Evolutionary conservation across 228 moss, liverwort and hornwort genomes (phyloP).

Genomic region (Sphagnum fallax): DNA sequence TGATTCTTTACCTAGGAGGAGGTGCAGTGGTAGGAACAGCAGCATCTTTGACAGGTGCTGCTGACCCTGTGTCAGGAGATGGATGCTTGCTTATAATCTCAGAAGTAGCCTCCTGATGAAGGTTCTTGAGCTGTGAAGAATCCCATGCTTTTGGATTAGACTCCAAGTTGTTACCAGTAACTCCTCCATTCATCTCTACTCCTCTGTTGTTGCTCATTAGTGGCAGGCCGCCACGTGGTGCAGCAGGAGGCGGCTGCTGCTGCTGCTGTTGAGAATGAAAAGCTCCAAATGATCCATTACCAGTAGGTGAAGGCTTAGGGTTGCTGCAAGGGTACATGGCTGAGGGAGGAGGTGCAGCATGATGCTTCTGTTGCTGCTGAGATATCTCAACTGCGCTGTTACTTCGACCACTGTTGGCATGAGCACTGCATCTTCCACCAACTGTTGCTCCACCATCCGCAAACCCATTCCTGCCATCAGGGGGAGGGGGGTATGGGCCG

Average conservation of each 20-base stretch:
- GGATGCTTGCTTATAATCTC: slow-evolving; percentile 27
- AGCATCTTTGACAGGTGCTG: slow-evolving; percentile 23
- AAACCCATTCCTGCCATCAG: background rate
- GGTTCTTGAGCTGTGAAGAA: too few species aligned
- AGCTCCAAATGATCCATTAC: too few species aligned
- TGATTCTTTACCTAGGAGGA: slow-evolving; percentile 39
- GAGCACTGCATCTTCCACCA: slow-evolving; percentile 15
- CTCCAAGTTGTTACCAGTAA: too few species aligned
- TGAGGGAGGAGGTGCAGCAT: slow-evolving; percentile 15
- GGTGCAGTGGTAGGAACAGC: slow-evolving; percentile 4
- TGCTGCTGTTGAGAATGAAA: too few species aligned
- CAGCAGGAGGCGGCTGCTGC: too few species aligned
- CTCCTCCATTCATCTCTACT: too few species aligned
- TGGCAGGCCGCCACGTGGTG: slow-evolving; percentile 34
- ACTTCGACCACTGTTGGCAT: slow-evolving; percentile 7
- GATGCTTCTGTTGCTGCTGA: slow-evolving; percentile 27
- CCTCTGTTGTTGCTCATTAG: too few species aligned
- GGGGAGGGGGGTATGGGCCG: background rate
- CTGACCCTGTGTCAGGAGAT: slow-evolving; percentile 13
- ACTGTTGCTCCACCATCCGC: background rate
- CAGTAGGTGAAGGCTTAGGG: slow-evolving; percentile 4
- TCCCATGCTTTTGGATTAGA: too few species aligned
- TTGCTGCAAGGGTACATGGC: too few species aligned
- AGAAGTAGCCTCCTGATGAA: background rate
- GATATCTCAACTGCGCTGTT: background rate